Base-by-base conservation (phyloP, 371 early-diverging fungal genomes). In the Chytridium lagenaria region DNA sequence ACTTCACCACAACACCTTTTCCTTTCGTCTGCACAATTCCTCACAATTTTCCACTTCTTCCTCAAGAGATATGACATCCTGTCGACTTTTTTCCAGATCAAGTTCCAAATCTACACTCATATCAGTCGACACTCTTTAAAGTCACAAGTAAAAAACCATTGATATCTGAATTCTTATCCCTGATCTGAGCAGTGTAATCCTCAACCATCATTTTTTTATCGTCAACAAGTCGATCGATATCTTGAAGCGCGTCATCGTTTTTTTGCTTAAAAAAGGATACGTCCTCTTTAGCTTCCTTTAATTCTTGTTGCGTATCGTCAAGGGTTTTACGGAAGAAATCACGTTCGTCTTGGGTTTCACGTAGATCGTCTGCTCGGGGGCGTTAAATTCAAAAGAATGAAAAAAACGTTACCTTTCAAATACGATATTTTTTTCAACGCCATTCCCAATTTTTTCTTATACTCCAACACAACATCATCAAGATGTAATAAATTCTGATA, bases 391-490 rank as follows among this genome's bases (percentile, higher is more conserved):
- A 44, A 44, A 44, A 44, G 44, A 19, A 44, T 44, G 44, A 7
- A 7, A 44, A 12, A 7, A 12, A 7, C 12, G 5, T 26, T 26
- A 55, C 55, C 55, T 55, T 55, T 7, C 55, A 55, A 26, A 10
- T 55, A 5, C 30, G 10, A 7, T 16, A 55, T 55, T 10, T 26
- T 23, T 16, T 44, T 44, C 44, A 44, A 12, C 7, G 44, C 44
- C 12, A 19, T 12, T 7, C 12, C 7, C 7, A 57, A 23, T 23
- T 57, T 57, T 30, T 23, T 7, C 26, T 30, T n/a, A 28, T 61
- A 22, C 28, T 75, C 70, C 36, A 61, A 44, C 26, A 75, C 49
- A 3, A 68, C 71, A 34, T 71, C 76, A 44, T 75, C 76, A 36
- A 67, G 71, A 22, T 49, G 38, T 2, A 71, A 44, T 2, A 75